Percentiles rank a stretch among this genome's conserved stretches.
Evolutionary conservation across 2,329 filamentous ascomycete species (phyloP).

Genomic region (Epichloe scottii): DNA sequence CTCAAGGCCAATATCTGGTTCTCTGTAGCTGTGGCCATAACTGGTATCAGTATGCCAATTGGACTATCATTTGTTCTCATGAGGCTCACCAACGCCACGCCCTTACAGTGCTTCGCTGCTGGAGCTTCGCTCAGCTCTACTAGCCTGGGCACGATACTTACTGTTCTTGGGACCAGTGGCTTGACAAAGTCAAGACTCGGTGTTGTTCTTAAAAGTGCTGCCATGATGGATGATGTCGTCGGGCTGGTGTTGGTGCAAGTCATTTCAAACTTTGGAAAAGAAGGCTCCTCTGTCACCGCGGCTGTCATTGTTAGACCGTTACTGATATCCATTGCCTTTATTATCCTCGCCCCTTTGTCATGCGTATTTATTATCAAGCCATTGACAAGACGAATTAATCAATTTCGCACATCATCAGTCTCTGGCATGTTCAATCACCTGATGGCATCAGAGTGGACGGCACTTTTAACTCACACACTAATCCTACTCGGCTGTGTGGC

Average conservation of each 20-base stretch:
- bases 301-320: conserved; percentile 31
- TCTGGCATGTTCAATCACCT: conserved; percentile 12
- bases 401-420: conserved; percentile 10
- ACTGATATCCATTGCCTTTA: conserved; percentile 38
- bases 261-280: conserved; percentile 48
- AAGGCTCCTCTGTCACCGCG: conserved; percentile 13
- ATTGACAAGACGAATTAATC: conserved; percentile 23
- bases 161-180: conserved; percentile 32
- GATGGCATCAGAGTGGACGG: conserved; percentile 19
- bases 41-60: conserved; percentile 53
- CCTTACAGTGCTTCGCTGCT: conserved; percentile 55
- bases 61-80: conserved; percentile 50
- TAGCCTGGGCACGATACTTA: conserved; percentile 58
- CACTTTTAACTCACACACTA: conserved; percentile 33
- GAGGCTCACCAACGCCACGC: conserved; percentile 34
- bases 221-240: conserved; percentile 73
- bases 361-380: conserved; percentile 35
- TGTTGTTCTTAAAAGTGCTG: conserved; percentile 56
- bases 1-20: conserved; percentile 48
- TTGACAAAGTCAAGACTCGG: conserved; percentile 35
- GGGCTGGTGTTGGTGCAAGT: conserved; percentile 68
- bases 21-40: conserved; percentile 49
- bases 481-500: conserved; percentile 37
- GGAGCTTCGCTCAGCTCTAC: conserved; percentile 65
- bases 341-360: conserved; percentile 29